Conservation (phyloP, 2,329 filamentous ascomycete genomes). For the Epichloe amarillans region DNA sequence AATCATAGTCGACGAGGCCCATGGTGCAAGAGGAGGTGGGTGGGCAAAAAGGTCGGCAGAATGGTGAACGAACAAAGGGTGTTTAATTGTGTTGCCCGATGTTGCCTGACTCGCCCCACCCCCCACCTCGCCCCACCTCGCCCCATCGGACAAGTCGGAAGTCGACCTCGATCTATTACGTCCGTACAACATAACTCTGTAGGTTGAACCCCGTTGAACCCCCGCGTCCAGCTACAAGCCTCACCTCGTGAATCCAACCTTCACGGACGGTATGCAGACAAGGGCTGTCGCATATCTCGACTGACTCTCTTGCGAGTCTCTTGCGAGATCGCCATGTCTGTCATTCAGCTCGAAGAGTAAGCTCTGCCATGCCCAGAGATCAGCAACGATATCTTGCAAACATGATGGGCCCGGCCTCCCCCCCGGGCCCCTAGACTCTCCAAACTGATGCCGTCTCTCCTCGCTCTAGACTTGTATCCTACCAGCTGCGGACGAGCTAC, state of each 20-base stretch:
- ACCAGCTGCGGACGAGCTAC: constrained; percentile 70
- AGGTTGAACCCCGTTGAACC: too few relatives aligned
- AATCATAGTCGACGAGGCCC: constrained; percentile 65
- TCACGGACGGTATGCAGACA: constrained; percentile 9
- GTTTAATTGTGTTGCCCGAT: background rate
- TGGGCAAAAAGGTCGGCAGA: background rate
- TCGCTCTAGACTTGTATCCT: constrained; percentile 55
- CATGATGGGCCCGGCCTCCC: background rate
- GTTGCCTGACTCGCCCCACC: too few relatives aligned
- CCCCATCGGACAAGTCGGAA: too few relatives aligned
- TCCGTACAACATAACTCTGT: too few relatives aligned
- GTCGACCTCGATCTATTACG: too few relatives aligned
- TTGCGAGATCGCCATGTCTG: constrained; percentile 17
- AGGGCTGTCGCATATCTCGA: background rate
- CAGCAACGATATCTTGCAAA: background rate
- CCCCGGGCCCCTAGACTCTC: background rate
- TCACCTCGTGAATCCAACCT: too few relatives aligned
- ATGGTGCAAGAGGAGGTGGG: constrained; percentile 31
- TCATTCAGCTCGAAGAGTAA: constrained; percentile 27
- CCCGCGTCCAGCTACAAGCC: too few relatives aligned
- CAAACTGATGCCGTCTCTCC: background rate
- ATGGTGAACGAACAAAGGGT: background rate
- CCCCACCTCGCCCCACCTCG: too few relatives aligned
- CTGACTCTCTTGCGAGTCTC: background rate
- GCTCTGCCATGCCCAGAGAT: background rate